phyloP scores from a whole-genome alignment of 2,329 filamentous ascomycete genomes.

The Monosporascus sp. region DNA sequence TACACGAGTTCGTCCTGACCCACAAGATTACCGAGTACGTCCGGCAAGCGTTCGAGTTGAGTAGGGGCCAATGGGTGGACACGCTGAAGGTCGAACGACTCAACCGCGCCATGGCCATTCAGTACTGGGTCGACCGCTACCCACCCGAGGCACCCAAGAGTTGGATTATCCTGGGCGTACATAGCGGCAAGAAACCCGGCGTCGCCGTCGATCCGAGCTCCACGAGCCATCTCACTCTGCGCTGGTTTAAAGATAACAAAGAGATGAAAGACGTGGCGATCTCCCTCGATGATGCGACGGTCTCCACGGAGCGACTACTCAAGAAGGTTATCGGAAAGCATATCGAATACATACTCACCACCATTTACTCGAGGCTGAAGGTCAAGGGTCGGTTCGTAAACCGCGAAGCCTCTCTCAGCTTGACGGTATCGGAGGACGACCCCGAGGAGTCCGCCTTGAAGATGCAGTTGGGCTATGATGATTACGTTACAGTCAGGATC shows the following conservation, averaged over 20 bases:
- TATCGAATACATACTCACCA: slow-evolving; percentile 63
- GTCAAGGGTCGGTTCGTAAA: slow-evolving; percentile 56
- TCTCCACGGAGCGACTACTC: slow-evolving; percentile 72
- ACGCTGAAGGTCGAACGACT: slow-evolving; percentile 72
- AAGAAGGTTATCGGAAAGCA: slow-evolving; percentile 71
- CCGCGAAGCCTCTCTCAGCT: slow-evolving; percentile 50
- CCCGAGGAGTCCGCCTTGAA: slow-evolving; percentile 62
- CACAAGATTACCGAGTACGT: slow-evolving; percentile 82
- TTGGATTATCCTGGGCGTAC: slow-evolving; percentile 85
- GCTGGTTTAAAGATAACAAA: slow-evolving; percentile 82
- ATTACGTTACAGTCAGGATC: slow-evolving; percentile 57
- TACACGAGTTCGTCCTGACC: slow-evolving; percentile 84
- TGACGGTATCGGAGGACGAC: slow-evolving; percentile 54
- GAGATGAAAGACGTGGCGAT: slow-evolving; percentile 67
- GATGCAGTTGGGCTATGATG: slow-evolving; percentile 62
- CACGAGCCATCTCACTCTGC: slow-evolving; percentile 53
- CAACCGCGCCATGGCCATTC: slow-evolving; percentile 76
- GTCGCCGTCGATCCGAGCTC: slow-evolving; percentile 34
- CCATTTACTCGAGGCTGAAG: slow-evolving; percentile 56
- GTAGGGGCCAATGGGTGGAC: slow-evolving; percentile 68
- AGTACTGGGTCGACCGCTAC: slow-evolving; percentile 77
- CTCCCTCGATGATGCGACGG: slow-evolving; percentile 55
- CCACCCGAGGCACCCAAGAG: slow-evolving; percentile 60
- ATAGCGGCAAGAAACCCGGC: slow-evolving; percentile 53
- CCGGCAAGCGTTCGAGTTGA: slow-evolving; percentile 68